A percentile compares a stretch with the other conserved stretches of the same genome.
Evolutionary conservation across 2,329 filamentous ascomycete genomes (phyloP).

Genomic region (Albifimbria verrucaria): DNA sequence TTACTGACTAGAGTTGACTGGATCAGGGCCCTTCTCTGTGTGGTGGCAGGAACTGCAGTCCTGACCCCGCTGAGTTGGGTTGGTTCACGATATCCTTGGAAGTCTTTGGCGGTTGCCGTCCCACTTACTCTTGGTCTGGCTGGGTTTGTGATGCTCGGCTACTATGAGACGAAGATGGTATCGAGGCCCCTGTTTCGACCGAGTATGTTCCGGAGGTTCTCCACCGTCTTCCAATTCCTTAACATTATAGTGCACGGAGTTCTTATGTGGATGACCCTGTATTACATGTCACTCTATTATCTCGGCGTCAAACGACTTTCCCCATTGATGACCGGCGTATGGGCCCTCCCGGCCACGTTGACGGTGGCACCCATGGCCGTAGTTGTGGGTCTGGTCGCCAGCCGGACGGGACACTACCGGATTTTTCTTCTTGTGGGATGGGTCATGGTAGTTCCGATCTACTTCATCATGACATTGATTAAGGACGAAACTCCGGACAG

Average conservation of each 20-base stretch:
- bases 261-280: constrained; percentile 24
- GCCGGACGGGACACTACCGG: constrained; percentile 56
- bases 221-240: constrained; percentile 16
- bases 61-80: constrained; percentile 15
- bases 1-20: constrained; percentile 50
- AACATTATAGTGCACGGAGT: constrained; percentile 19
- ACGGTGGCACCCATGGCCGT: constrained; percentile 61
- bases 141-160: constrained; percentile 34
- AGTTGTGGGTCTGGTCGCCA: constrained; percentile 51
- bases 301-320: constrained; percentile 17
- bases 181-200: constrained; percentile 19
- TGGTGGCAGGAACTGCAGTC: constrained; percentile 12
- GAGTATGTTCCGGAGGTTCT: constrained; percentile 15
- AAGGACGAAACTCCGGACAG: constrained; percentile 43
- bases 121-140: constrained; percentile 54
- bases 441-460: constrained; percentile 54
- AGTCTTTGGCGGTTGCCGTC: constrained; percentile 41
- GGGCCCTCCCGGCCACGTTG: constrained; percentile 56
- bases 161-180: constrained; percentile 12
- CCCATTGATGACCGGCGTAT: constrained; percentile 33
- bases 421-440: constrained; percentile 62
- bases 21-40: constrained; percentile 58
- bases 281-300: constrained; percentile 23
- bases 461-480: constrained; percentile 52
- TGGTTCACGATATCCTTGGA: constrained; percentile 15